Evolutionary conservation across 495 filamentous ascomycete genomes (phyloP).

Genomic region (Talaromyces trachyspermus): DNA sequence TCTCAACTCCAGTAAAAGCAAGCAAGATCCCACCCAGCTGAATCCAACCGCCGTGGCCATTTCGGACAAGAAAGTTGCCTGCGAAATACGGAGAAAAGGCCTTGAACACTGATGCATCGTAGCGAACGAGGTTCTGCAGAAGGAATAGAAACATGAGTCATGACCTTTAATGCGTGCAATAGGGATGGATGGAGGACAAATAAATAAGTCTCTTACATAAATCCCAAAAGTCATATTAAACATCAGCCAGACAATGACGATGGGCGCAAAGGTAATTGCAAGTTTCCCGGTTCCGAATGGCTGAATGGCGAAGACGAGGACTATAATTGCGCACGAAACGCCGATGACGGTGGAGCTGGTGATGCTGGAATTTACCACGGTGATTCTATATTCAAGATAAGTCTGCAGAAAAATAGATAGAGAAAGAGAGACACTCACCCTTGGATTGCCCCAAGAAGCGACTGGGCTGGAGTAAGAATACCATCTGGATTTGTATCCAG

Average conservation of each 20-base stretch:
- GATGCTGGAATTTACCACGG: constrained; percentile 37
- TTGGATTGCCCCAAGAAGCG: constrained; percentile 64
- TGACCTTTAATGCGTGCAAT: no score
- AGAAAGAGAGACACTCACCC: constrained; percentile 25
- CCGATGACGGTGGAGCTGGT: constrained; percentile 53
- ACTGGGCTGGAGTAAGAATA: constrained; percentile 62
- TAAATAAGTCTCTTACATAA: constrained; percentile 33
- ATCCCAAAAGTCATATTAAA: constrained; percentile 64
- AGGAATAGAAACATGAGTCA: no score
- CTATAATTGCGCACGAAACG: constrained; percentile 58
- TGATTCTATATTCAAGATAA: no score
- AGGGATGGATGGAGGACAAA: no score
- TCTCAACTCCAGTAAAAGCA: constrained; percentile 68
- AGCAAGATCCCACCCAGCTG: constrained; percentile 63
- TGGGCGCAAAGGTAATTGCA: constrained; percentile 58
- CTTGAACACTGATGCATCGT: constrained; percentile 58
- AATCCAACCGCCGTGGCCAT: constrained; percentile 56
- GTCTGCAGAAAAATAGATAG: no score
- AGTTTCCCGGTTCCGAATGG: constrained; percentile 63
- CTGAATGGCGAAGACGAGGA: constrained; percentile 62
- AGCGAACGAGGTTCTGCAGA: constrained; percentile 54
- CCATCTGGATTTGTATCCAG: no score
- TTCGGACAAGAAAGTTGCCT: constrained; percentile 52
- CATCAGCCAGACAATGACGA: constrained; percentile 65
- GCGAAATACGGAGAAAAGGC: constrained; percentile 64